Base-by-base conservation (phyloP, 148 eudicot species). In the Cornus kousa region DNA sequence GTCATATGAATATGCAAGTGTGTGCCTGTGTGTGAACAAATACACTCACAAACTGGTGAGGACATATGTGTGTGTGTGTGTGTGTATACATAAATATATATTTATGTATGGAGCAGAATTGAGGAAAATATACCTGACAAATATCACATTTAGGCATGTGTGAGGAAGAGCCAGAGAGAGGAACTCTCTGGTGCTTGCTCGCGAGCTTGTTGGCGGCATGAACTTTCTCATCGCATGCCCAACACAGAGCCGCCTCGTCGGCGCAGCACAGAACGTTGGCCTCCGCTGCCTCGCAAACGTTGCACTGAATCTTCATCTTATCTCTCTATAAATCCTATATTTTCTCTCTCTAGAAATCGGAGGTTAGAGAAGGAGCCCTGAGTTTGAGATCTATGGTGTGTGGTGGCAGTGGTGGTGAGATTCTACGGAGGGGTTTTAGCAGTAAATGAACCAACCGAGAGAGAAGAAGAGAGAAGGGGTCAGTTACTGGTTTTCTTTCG, bases 161-260 rank as follows among this genome's bases (percentile, higher is more conserved):
- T 32, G 87, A 74, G 12, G 89, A 74, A 3, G 90, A 86, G 59
- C 48, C 79, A 32, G 86, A 82, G 32, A 93, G 89, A 78, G 89
- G 82, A 74, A 91, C 88, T 79, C 95, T 85, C 73, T 88, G 92
- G 73, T 93, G 97, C 67, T 89, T 89, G 60, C 89, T 89, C 31
- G 97, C 97, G 8, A 93, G 90, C 88, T 93, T 93, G 78, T 93
- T 93, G 23, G 97, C 97, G 0, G 97, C 95, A 68, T 93, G 97
- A 12, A 93, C 88, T 70, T 88, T 85, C 72, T 83, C 88, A 74
- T 93, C 97, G 57, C 97, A 88, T 8, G 70, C 76, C 71, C 76
- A 32, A 31, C 91, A 88, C 31, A 93, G n/a, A 23, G 91, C 89
- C 62, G 91, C 91, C 82, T 89, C 91, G 64, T 89, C 91, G 37